Evolutionary conservation across 75 land plant species (phyloP), one percentile per base, ranked within the genome.

Genomic region (Cupressus sempervirens): DNA sequence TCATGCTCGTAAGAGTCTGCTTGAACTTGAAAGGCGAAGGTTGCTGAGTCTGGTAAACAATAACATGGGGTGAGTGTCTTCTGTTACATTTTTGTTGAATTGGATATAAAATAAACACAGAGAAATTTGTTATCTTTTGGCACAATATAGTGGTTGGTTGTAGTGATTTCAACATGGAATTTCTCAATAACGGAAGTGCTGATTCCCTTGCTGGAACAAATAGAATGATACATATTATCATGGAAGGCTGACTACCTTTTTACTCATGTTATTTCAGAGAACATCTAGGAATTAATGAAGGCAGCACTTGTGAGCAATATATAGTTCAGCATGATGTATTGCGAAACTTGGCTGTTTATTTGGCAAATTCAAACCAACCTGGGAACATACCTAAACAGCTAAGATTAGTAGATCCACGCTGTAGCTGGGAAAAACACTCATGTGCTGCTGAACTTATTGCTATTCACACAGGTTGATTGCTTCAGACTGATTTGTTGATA

Each of bases 401-500:
- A 32, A 46, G 5, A 54, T 90, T 52, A 50, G 53, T 50, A 50
- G 53, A 50, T 91, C 91, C 10, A 91, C 85, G 32, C 26, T 23
- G n/a, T 23, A 89, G 89, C 45, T 91, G 94, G 94, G 82, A 83
- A 62, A 86, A 91, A 72, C 85, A 88, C 30, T n/a, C 50, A 3
- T 87, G 87, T 75, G 32, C 35, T 7, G 92, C 94, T 23, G 91
- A 87, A 48, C 54, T 93, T 84, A 88, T 93, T 53, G 91, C 93
- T 53, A 56, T 93, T 73, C 93, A 90, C 53, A 91, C 93, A 50
- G 53, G 53, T 50, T 50, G 53, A 12, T 50, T 50, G 53, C 53
- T 50, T 50, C 53, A 50, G 26, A 65, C 29, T 23, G 8, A 5
- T 65, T 65, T 65, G 29, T 23, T 18, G 68, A 65, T 50, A 50